These are phyloP conservation scores for Candida tetrigidarum DNA, from an alignment of 1,139 yeast species.

Conservation along the genomic window DNA sequence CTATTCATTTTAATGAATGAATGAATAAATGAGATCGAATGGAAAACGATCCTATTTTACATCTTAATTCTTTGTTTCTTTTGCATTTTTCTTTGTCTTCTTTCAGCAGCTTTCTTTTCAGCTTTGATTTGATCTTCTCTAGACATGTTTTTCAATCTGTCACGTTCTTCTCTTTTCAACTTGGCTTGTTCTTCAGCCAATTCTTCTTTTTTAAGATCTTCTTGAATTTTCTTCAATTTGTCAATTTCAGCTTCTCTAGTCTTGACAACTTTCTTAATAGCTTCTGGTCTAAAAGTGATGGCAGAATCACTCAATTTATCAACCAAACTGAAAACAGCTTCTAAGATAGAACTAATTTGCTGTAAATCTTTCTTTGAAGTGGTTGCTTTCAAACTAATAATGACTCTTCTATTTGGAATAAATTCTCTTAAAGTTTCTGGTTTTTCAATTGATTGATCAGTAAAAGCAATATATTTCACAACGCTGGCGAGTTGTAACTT, in stretches of 20 bases:
- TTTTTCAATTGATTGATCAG: slow-evolving; percentile 77
- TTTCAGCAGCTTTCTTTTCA: slow-evolving; percentile 63
- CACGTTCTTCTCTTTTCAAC: slow-evolving; percentile 65
- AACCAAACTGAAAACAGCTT: slow-evolving; percentile 54
- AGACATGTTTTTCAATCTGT: slow-evolving; percentile 57
- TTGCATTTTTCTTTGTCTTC: slow-evolving; percentile 45
- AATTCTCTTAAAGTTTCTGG: slow-evolving; percentile 61
- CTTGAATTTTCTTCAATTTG: slow-evolving; percentile 62
- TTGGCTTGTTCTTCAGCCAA: slow-evolving; percentile 70
- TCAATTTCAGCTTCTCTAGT: slow-evolving; percentile 72
- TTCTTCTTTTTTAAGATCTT: slow-evolving; percentile 68
- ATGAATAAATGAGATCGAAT: too few species aligned
- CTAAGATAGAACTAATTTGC: slow-evolving; percentile 51
- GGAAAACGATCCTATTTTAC: slow-evolving; percentile 22
- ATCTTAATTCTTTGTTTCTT: slow-evolving; percentile 46
- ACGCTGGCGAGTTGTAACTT: slow-evolving; percentile 56
- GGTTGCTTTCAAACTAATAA: slow-evolving; percentile 55
- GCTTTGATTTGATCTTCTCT: slow-evolving; percentile 77
- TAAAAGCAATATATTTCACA: slow-evolving; percentile 71
- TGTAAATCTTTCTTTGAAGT: slow-evolving; percentile 47
- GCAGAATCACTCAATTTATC: slow-evolving; percentile 55
- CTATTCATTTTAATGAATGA: too few species aligned
- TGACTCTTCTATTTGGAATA: slow-evolving; percentile 57
- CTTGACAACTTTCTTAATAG: slow-evolving; percentile 72
- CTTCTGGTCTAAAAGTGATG: slow-evolving; percentile 62